Evolutionary conservation across 2,329 filamentous ascomycete species (phyloP).

Genomic region (Penicillium capsulatum): DNA sequence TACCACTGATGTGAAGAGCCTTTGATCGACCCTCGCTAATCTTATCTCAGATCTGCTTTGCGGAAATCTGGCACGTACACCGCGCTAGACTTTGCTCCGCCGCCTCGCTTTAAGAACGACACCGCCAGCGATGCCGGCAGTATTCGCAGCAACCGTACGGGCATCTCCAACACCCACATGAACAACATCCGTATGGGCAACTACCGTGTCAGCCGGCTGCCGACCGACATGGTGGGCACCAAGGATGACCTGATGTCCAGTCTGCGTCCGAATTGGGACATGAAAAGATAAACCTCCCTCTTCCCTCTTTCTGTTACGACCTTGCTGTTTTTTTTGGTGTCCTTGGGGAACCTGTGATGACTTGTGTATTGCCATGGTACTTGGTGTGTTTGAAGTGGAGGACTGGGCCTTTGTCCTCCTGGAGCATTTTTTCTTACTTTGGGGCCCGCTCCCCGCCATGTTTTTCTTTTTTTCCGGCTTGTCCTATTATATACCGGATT

Average conservation of each 20-base stretch:
- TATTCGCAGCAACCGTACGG: slow-evolving; percentile 67
- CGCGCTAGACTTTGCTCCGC: slow-evolving; percentile 48
- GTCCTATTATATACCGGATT: no score
- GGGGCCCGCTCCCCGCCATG: slow-evolving; percentile 1
- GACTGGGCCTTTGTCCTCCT: not conserved
- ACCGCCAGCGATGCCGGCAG: slow-evolving; percentile 46
- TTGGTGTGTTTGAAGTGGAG: slow-evolving; percentile 2
- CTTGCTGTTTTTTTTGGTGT: slow-evolving; percentile 10
- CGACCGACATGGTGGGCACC: slow-evolving; percentile 76
- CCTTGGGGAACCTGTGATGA: slow-evolving; percentile 20
- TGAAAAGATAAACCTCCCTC: slow-evolving; percentile 31
- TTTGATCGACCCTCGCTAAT: no score
- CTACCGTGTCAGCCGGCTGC: slow-evolving; percentile 80
- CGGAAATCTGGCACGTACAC: slow-evolving; percentile 49
- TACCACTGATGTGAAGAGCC: no score
- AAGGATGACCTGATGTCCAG: slow-evolving; percentile 61
- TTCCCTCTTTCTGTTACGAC: slow-evolving; percentile 14
- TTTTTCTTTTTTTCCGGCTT: not conserved
- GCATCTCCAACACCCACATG: slow-evolving; percentile 66
- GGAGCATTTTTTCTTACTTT: not conserved
- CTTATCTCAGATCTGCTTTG: slow-evolving; percentile 43
- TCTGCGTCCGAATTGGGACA: slow-evolving; percentile 55
- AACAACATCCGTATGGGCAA: slow-evolving; percentile 75
- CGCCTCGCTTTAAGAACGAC: slow-evolving; percentile 43
- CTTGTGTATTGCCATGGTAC: slow-evolving; percentile 10